These are phyloP conservation scores for Paulownia fortunei DNA, from an alignment of 257 asterid species.

Conservation along the genomic window DNA sequence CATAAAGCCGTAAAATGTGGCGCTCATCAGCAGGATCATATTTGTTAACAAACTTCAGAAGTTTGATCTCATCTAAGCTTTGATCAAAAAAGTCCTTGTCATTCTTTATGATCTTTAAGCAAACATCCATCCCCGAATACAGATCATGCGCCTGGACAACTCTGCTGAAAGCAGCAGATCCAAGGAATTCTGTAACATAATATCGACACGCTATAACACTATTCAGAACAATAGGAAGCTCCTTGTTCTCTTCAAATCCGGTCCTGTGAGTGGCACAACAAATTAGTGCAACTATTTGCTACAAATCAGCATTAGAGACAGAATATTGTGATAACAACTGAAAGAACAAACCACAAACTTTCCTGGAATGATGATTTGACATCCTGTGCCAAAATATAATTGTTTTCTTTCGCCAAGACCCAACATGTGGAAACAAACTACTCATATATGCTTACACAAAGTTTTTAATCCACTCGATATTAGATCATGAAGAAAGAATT, in stretches of 20 bases:
- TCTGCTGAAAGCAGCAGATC: conserved; percentile 95
- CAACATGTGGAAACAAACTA: conserved; percentile 11
- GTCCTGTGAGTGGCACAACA: conserved; percentile 65
- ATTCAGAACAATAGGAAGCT: conserved; percentile 73
- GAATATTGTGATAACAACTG: neutral
- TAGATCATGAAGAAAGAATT: neutral
- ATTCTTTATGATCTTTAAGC: conserved; percentile 89
- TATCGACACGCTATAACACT: conserved; percentile 78
- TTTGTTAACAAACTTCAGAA: conserved; percentile 84
- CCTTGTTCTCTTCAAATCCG: conserved; percentile 90
- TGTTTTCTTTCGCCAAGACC: conserved; percentile 11
- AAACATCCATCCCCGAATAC: conserved; percentile 73
- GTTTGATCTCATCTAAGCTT: conserved; percentile 91
- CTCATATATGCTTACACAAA: neutral
- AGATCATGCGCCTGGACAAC: conserved; percentile 89
- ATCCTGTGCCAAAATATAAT: neutral
- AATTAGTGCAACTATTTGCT: conserved; percentile 38
- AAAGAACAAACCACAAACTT: neutral
- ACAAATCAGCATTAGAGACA: conserved; percentile 27
- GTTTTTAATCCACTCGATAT: neutral
- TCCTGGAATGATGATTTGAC: neutral
- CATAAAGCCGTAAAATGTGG: conserved; percentile 85
- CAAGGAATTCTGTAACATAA: conserved; percentile 70
- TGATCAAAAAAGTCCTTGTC: conserved; percentile 93
- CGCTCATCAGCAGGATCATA: conserved; percentile 79